Base-by-base conservation (phyloP, 2,329 filamentous ascomycete genomes). In the Alternaria sp. region DNA sequence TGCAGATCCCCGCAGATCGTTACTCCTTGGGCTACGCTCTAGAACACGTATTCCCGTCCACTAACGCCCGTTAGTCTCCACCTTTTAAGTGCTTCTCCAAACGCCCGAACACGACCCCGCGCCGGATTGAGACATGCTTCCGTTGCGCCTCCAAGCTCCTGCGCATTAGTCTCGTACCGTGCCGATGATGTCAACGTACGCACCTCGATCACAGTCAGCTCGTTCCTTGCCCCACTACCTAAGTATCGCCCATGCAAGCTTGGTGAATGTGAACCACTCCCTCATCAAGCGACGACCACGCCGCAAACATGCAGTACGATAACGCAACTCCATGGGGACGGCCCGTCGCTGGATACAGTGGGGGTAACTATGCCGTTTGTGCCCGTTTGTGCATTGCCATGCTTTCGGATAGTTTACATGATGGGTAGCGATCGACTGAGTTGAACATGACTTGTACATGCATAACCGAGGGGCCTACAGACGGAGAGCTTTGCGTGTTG, bases 311-410 rank as follows among this genome's bases (percentile, higher is more conserved):
- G 20, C 30, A 41, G 7, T 28, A 38, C 30, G 41, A 40, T 54
- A 46, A 28, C 18, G 43, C 49, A 30, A 34, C 16, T 32, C 7
- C 4, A 12, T 14, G 41, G 40, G 40, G 27, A 18, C 53, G 57
- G 57, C 45, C 53, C 53, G 57, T 57, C 34, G 55, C 12, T 51
- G 51, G 20, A 32, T 27, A 34, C 18, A 28, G 18, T 32, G 40
- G 30, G 4, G 20, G 30, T 27, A 4, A 5, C 10, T 27, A 27
- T 18, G 32, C 14, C 46, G 34, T 9, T 25, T 38, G 38, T 20
- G 25, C 22, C 22, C 22, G 20, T 7, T 38, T 14, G 20, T 50
- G 14, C 32, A 27, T 16, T 8, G 50, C 10, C 25, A 27, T 52
- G 22, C 20, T 32, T 43, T 45, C 51, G 20, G 40, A n/a, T 4